Conservation (phyloP, 2,329 filamentous ascomycete genomes). For the Xylaria sp. region DNA sequence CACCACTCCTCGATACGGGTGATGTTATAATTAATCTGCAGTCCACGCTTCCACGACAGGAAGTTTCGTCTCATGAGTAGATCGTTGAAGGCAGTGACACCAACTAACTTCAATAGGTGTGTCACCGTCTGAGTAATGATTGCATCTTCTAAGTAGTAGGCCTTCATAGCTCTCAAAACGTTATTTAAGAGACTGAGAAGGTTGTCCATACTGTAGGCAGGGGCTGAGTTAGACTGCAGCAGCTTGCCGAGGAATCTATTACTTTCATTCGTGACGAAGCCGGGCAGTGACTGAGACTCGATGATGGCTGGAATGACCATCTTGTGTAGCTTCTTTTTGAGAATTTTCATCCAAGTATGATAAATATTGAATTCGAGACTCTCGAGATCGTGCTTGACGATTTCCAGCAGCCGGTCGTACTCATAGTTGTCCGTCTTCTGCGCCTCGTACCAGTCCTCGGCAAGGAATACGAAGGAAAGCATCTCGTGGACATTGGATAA, state of each 20-base stretch:
- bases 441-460: constrained; percentile 99
- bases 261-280: constrained; percentile 98
- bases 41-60: constrained; percentile 97
- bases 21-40: constrained; percentile 99
- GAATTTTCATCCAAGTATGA: constrained; percentile 99
- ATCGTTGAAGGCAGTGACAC: constrained; percentile 98
- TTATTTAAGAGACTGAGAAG: constrained; percentile 93
- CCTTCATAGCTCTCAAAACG: constrained; percentile 98
- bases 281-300: constrained; percentile 95
- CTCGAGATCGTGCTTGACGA: constrained; percentile 98
- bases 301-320: constrained; percentile 99
- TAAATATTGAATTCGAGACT: constrained; percentile 99
- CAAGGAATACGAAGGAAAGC: constrained; percentile 98
- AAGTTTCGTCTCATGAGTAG: constrained; percentile 97
- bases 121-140: constrained; percentile 97
- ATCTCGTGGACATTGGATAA: constrained; percentile 99
- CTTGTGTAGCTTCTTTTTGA: constrained; percentile 99
- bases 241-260: constrained; percentile 98
- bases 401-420: constrained; percentile 95
- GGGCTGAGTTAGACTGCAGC: constrained; percentile 84
- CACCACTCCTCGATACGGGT: constrained; percentile 99
- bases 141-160: constrained; percentile 93
- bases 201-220: constrained; percentile 99
- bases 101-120: constrained; percentile 88
- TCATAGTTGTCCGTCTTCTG: constrained; percentile 99